A percentile compares a stretch with the other conserved stretches of the same genome.
phyloP scores from a whole-genome alignment of 192 early-diverging fungal species.

The Backusella morwellensis region DNA sequence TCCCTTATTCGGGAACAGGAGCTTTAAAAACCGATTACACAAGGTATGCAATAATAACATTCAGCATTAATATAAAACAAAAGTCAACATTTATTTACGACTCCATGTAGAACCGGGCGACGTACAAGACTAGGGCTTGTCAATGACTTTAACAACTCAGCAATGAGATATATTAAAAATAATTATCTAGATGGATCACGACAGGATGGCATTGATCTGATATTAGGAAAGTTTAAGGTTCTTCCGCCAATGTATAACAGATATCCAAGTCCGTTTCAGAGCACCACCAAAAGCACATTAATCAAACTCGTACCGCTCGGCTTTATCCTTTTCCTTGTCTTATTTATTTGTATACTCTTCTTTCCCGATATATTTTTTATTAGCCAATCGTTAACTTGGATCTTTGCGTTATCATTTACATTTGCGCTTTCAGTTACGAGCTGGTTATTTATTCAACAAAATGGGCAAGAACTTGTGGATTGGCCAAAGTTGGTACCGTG shows the following conservation, averaged over 20 bases:
- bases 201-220: constrained; percentile 90
- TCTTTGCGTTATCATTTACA: constrained; percentile 37
- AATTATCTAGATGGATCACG: constrained; percentile 91
- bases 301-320: constrained; percentile 3
- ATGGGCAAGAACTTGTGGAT: constrained; percentile 46
- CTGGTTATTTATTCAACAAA: constrained; percentile 37
- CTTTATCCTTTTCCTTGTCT: not conserved
- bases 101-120: constrained; percentile 70
- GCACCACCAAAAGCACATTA: not conserved
- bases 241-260: constrained; percentile 27
- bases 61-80: not conserved
- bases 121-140: constrained; percentile 76
- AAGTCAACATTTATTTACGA: not conserved
- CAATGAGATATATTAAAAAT: constrained; percentile 86
- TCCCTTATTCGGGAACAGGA: constrained; percentile 91
- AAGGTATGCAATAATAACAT: constrained; percentile 37
- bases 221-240: constrained; percentile 67
- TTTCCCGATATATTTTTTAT: constrained; percentile 25
- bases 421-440: constrained; percentile 34
- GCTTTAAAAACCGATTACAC: constrained; percentile 98
- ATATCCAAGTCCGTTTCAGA: constrained; percentile 13
- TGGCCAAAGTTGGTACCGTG: constrained; percentile 50
- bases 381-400: constrained; percentile 17
- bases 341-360: constrained; percentile 38
- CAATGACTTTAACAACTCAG: constrained; percentile 75